Evolutionary conservation across 768 basidiomycete species (phyloP), one percentile per base, ranked within the genome.

Genomic region (Gyrodon lividus): DNA sequence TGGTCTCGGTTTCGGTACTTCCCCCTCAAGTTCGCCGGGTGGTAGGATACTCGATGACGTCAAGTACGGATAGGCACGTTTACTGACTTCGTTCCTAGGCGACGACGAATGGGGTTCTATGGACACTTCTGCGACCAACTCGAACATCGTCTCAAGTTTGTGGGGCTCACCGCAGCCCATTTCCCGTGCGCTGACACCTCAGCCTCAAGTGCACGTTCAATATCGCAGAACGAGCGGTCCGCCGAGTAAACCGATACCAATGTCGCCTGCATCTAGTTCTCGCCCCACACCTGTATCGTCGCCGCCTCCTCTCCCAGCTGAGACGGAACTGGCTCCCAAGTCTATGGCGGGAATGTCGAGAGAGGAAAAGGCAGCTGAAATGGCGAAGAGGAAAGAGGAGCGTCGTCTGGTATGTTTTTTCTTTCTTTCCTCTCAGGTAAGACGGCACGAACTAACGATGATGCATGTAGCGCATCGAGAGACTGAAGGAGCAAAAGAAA

Each of bases 341-440:
- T 72, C 75, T 49, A 69, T 79, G 23, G 69, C 67, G 1, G 73
- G 72, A 0, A 75, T 92, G 78, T 79, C 81, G 23, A 97, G 93
- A 67, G 96, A 97, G 68, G 93, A 95, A 59, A 96, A 89, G 68
- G 90, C 90, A 2, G 84, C 83, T n/a, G 92, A 97, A 73, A 87
- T 98, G 84, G 88, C 87, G 7, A 76, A 87, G 56, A 77, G 94
- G 52, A 88, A 95, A 63, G 95, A 98, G 66, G 96, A 98, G 67
- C 74, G 96, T 40, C 93, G 88, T 67, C 84, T 91, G 75, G 92
- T 92, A 48, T 17, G 80, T 70, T 16, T 37, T 14, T 48, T 39
- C n/a, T n/a, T n/a, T n/a, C n/a, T n/a, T n/a, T n/a, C n/a, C n/a
- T n/a, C 39, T 44, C 5, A 20, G 17, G 13, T 22, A 2, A 46